phyloP scores from a whole-genome alignment of 192 early-diverging fungal species.

The Ambispora gerdemannii region DNA sequence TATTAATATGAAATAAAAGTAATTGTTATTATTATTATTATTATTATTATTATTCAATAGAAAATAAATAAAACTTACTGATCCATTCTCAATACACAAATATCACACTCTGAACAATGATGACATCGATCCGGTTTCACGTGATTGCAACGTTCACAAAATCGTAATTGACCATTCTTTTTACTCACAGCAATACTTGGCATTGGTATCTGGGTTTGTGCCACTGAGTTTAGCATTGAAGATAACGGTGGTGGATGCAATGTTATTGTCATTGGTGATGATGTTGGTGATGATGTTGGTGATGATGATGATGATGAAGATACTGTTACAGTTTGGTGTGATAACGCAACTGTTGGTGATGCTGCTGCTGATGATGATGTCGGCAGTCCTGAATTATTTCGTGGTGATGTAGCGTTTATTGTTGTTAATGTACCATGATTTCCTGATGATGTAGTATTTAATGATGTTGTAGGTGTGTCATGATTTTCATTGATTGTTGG shows the following conservation, averaged over 20 bases:
- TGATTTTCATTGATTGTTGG: no score
- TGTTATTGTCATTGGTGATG: constrained; percentile 32
- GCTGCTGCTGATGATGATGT: background rate
- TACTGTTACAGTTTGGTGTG: no score
- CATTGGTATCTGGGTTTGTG: constrained; percentile 12
- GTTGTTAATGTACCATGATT: no score
- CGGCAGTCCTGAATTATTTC: background rate
- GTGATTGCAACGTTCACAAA: constrained; percentile 42
- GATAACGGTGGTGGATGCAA: constrained; percentile 21
- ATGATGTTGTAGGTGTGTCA: no score
- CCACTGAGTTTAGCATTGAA: background rate
- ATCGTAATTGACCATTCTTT: constrained; percentile 28
- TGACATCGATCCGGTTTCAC: constrained; percentile 55
- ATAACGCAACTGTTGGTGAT: background rate
- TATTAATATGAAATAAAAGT: no score
- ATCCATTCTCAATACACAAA: constrained; percentile 55
- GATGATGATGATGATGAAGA: constrained; percentile 28
- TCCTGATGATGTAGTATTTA: no score
- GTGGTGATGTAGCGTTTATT: no score
- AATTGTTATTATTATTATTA: no score
- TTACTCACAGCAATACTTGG: constrained; percentile 23
- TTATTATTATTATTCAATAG: background rate
- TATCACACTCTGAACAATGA: constrained; percentile 50
- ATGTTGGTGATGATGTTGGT: constrained; percentile 8
- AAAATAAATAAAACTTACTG: constrained; percentile 38